These are phyloP conservation scores for Asterochloris erici DNA, from an alignment of 139 green algal genomes.

Conservation along the genomic window DNA sequence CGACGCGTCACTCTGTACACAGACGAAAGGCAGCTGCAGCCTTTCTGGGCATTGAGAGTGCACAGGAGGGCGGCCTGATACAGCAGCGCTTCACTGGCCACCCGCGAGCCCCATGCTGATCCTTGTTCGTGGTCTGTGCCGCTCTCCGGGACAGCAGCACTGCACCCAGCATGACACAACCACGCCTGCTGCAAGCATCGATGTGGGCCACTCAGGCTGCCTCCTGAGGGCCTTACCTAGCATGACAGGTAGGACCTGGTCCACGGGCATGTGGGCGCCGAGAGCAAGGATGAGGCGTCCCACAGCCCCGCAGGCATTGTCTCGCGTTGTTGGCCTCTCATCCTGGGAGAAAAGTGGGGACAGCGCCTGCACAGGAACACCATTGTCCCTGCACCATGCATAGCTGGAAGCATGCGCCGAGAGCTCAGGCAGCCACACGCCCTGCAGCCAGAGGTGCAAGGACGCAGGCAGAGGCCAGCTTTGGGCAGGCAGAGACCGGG, in stretches of 20 bases:
- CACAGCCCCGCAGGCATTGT: slow-evolving; percentile 73
- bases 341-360: slow-evolving; percentile 55
- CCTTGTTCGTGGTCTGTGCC: too few species aligned
- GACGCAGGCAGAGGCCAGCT: neutral
- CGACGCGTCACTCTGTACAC: too few species aligned
- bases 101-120: too few species aligned
- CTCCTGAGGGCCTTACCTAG: neutral
- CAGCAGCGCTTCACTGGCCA: too few species aligned
- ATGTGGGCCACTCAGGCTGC: too few species aligned
- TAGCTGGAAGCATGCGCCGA: neutral
- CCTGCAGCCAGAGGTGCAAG: neutral
- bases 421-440: neutral
- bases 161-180: too few species aligned
- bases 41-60: too few species aligned
- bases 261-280: slow-evolving; percentile 1
- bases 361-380: slow-evolving; percentile 32
- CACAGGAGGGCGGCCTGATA: too few species aligned
- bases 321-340: slow-evolving; percentile 45
- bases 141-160: too few species aligned
- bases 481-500: neutral
- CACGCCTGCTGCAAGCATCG: too few species aligned
- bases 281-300: slow-evolving; percentile 46
- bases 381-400: neutral
- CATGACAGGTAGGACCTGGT: slow-evolving; percentile 7
- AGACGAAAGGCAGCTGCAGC: too few species aligned